Evolutionary conservation across 495 filamentous ascomycete genomes (phyloP).

Genomic region (Oleoguttula mirabilis): DNA sequence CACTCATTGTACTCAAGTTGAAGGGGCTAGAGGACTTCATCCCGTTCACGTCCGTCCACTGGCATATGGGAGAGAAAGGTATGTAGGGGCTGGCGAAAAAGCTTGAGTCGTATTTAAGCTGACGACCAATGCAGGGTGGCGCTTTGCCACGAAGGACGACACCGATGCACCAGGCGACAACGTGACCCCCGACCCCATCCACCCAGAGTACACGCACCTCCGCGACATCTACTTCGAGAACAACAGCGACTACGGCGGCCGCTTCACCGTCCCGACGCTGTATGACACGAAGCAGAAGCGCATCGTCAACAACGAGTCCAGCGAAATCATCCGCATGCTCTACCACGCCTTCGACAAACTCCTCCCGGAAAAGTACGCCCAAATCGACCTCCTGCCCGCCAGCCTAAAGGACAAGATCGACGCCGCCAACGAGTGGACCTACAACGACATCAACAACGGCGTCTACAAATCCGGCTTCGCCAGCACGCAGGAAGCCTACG

Average conservation of each 20-base stretch:
- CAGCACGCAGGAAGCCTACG: conserved; percentile 30
- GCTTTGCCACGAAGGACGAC: conserved; percentile 30
- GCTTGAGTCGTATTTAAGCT: not conserved
- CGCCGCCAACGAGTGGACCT: conserved; percentile 66
- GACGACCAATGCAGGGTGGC: conserved; percentile 30
- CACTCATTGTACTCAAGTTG: conserved; percentile 52
- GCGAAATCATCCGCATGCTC: conserved; percentile 72
- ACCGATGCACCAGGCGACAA: conserved; percentile 36
- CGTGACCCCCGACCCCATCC: conserved; percentile 49
- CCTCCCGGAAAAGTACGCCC: conserved; percentile 46
- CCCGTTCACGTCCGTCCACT: conserved; percentile 53
- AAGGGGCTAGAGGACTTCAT: conserved; percentile 59
- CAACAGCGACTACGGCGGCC: conserved; percentile 54
- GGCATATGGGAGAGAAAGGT: conserved; percentile 55
- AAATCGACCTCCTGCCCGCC: conserved; percentile 52
- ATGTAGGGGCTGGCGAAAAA: too few relatives aligned
- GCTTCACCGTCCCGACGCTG: conserved; percentile 69
- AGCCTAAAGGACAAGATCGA: conserved; percentile 54
- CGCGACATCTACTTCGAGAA: conserved; percentile 62
- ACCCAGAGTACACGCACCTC: conserved; percentile 46
- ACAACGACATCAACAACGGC: conserved; percentile 71
- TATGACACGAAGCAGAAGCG: conserved; percentile 61
- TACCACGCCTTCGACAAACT: conserved; percentile 64
- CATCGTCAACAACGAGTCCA: conserved; percentile 77
- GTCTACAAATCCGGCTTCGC: conserved; percentile 66